Evolutionary conservation across 176 grass and related monocot genomes (phyloP), one percentile per base, ranked within the genome.

Genomic region (Oryza meyeriana): DNA sequence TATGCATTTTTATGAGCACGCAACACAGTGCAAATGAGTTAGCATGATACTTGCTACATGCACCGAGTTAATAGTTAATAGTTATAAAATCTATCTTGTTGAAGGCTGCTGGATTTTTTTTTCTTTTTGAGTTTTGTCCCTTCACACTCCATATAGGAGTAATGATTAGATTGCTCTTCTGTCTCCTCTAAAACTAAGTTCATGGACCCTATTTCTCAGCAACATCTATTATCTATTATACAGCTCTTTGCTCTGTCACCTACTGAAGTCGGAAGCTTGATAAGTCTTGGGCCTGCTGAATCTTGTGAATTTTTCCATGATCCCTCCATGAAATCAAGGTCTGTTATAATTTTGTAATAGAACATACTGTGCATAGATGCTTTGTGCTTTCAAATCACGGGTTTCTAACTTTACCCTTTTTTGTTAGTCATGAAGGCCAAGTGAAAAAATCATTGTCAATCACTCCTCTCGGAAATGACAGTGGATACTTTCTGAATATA

Each of bases 251-350:
- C 96, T 80, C 80, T 98, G 41, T 93, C 87, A 82, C 93, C 96
- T 79, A 98, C 96, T 79, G 96, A 98, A 91, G 84, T 91, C 64
- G 96, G 93, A 83, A 93, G 84, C 79, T 85, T 98, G 67, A 89
- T 98, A 81, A 89, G 88, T 76, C 85, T 98, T 66, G 93, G 93
- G 26, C 80, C 93, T 88, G 82, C 90, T 84, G 96, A 98, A 81
- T 90, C 92, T 72, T 98, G 96, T 86, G 96, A 98, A 81, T 98
- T 98, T 77, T 86, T 95, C 34, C 96, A 98, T 74, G 96, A 98
- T 72, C 96, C 96, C 57, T 95, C 96, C 62, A 95, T 98, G 96
- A 98, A 98, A 83, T 98, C 96, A 86, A 93, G 93, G 96, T 98
- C 85, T 85, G 78, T 70, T 4, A 47, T 55, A 48, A 29, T 72